Percentiles rank a stretch among this genome's conserved stretches.
Conservation (phyloP, 306 rosid species). For the Quercus bicolor region DNA sequence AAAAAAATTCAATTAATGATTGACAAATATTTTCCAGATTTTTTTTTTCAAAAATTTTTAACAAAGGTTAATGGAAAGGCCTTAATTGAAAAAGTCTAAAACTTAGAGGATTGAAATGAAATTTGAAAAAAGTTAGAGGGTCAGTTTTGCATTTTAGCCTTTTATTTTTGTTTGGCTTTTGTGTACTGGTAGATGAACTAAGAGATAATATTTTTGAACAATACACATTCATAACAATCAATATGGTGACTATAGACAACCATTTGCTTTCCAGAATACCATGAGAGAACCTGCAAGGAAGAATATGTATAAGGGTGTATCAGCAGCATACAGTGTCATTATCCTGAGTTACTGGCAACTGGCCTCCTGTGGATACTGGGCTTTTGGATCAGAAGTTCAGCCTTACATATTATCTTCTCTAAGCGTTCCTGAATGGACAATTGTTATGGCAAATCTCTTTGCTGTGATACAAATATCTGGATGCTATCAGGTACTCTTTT, state of each 20-base stretch:
- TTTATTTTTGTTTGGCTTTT: not conserved
- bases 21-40: no score
- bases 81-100: no score
- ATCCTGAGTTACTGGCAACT: slow-evolving; percentile 62
- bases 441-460: slow-evolving; percentile 69
- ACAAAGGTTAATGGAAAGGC: no score
- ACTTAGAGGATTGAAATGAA: no score
- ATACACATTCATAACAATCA: not conserved
- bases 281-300: slow-evolving; percentile 63
- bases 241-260: not conserved
- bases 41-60: no score
- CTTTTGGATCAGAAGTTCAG: slow-evolving; percentile 69
- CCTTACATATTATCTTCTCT: slow-evolving; percentile 63
- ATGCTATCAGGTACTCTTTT: slow-evolving; percentile 57
- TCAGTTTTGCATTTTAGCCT: no score
- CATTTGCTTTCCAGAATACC: slow-evolving; percentile 46
- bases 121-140: no score
- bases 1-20: no score
- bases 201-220: not conserved
- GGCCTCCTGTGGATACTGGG: slow-evolving; percentile 68
- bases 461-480: slow-evolving; percentile 73
- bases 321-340: slow-evolving; percentile 62
- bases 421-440: slow-evolving; percentile 62
- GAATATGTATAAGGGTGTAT: slow-evolving; percentile 63
- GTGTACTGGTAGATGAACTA: not conserved